Evolutionary conservation across 441 rosid species (phyloP), one percentile per base, ranked within the genome.

Genomic region (Populus hybrid): DNA sequence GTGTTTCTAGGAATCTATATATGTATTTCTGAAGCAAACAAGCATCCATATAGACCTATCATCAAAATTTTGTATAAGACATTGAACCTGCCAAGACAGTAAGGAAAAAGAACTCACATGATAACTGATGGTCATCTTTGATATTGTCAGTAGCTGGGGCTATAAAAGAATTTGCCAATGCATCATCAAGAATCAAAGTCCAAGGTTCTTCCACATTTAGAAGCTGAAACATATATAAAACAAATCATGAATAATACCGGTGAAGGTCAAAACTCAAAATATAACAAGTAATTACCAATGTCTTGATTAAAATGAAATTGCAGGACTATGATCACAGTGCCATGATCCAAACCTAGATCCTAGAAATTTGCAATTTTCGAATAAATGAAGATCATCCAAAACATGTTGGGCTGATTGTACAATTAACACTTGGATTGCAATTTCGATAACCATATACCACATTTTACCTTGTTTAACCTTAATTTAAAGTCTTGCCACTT

Each of bases 161-260:
- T 78, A 94, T 75, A 79, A 96, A 96, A 63, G 99, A 96, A 80
- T 94, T 96, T 12, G 98, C 92, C 82, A 96, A 82, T 77, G 91
- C 98, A 83, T 96, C 99, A 32, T 94, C 95, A 2, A 94, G 88
- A 70, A 92, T 86, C 77, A 96, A 84, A 66, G 91, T 91, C 99
- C 98, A 94, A 7, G 94, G 86, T 69, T 91, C 85, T 74, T 89
- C 90, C 79, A 92, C 68, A 70, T 88, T 84, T 80, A 91, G 71
- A 76, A 96, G 91, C 98, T 96, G 85, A 82, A 82, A 64, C 68
- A 77, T 7, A 68, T 7, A 53, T 7, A 12, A 18, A 32, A 36
- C 5, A 30, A 26, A n/a, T 6, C 53, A 64, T 64, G 23, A 73
- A 57, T 28, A 61, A 23, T 10, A 71, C 18, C 1, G 6, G 64